phyloP scores from a whole-genome alignment of 805 yeast species.

The Wickerhamiella parazyma region DNA sequence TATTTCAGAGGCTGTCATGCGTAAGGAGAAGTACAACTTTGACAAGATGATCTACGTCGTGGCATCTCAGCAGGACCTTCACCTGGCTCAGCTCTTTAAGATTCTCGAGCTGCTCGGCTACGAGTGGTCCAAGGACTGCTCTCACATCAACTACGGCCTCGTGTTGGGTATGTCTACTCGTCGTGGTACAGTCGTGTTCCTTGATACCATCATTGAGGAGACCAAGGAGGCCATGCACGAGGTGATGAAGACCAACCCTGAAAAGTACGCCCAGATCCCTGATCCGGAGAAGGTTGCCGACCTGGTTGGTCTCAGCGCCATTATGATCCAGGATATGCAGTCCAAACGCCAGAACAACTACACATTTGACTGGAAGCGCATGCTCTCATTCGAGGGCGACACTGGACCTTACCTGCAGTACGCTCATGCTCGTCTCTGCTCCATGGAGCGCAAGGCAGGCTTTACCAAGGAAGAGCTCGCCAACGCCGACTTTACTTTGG shows the following conservation, averaged over 20 bases:
- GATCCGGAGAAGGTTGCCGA: constrained; percentile 93
- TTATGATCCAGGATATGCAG: constrained; percentile 98
- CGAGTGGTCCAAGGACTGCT: constrained; percentile 69
- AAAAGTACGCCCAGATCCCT: constrained; percentile 81
- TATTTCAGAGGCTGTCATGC: constrained; percentile 88
- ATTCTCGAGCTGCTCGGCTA: constrained; percentile 80
- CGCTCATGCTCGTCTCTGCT: constrained; percentile 93
- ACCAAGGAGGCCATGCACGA: constrained; percentile 90
- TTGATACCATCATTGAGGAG: constrained; percentile 85
- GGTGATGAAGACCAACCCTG: constrained; percentile 86
- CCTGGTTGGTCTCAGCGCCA: constrained; percentile 89
- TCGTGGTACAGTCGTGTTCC: constrained; percentile 96
- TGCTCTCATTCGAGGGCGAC: constrained; percentile 97
- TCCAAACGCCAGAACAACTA: constrained; percentile 93
- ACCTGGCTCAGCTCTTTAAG: constrained; percentile 85
- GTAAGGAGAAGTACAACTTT: constrained; percentile 69
- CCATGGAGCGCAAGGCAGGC: constrained; percentile 74
- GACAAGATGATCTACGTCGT: constrained; percentile 94
- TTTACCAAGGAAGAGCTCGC: constrained; percentile 21
- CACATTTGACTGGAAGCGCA: constrained; percentile 94
- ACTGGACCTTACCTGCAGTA: constrained; percentile 98
- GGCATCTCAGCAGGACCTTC: constrained; percentile 94
- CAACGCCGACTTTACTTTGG: constrained; percentile 43
- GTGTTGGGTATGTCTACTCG: constrained; percentile 98
- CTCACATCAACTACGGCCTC: constrained; percentile 92